Evolutionary conservation across 441 rosid genomes (phyloP), one percentile per base, ranked within the genome.

Genomic region (Capsella rubella): DNA sequence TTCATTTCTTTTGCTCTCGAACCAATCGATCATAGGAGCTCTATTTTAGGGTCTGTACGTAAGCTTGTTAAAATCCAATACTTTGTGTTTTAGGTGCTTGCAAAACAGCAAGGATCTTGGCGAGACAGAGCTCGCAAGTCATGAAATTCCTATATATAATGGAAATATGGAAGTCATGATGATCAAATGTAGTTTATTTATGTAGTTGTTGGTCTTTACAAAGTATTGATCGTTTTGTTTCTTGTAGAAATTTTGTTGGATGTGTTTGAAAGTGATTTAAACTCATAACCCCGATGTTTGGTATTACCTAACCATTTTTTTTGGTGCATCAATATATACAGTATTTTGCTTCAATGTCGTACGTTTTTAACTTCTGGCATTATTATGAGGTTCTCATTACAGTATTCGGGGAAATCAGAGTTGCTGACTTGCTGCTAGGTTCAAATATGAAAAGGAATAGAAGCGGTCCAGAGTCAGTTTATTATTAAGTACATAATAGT

Each of bases 71-170:
- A 21, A 21, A 42, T 49, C 34, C 1, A 11, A 32, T 64, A 2
- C 1, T 39, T 52, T 11, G 51, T 79, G 35, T 64, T 56, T 32
- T 82, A 95, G 99, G 93, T 92, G 34, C 90, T 92, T 67, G 89
- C 90, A 54, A 90, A 88, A 87, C 97, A 94, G 72, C 92, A 88
- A 84, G 96, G 95, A 71, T 92, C 98, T n/a, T 92, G 99, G 99
- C 97, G 97, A 54, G 95, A 92, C 82, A 89, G 98, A 29, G 96
- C 91, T 61, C 90, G 95, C 11, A 95, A 88, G 81, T 61, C 73
- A 8, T 85, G 86, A 78, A 40, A 62, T 37, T 35, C 40, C 5
- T 56, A 34, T 32, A 8, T 46, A 10, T 9, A 21, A 11, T 34
- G 64, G 11, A 49, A 34, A 15, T 62, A 32, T 53, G 18, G 18